A percentile compares a stretch with the other conserved stretches of the same genome.
These are phyloP conservation scores for Andrographis paniculata DNA, from an alignment of 305 asterid species.

Conservation along the genomic window DNA sequence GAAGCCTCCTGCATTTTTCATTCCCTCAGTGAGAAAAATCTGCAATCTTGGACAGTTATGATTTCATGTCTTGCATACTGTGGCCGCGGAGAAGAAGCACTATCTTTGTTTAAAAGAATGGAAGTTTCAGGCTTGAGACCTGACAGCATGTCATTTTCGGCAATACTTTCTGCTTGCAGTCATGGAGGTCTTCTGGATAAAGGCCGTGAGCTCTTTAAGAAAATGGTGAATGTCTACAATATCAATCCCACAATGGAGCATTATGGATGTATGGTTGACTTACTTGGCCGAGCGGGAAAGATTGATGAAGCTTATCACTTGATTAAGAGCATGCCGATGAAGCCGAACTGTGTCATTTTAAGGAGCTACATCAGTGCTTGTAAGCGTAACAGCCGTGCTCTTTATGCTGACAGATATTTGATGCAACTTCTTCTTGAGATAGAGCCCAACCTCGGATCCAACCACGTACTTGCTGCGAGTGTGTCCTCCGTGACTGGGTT, in stretches of 20 bases:
- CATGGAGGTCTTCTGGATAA: conserved; percentile 44
- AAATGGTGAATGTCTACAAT: conserved; percentile 37
- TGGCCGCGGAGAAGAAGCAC: conserved; percentile 46
- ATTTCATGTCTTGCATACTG: conserved; percentile 51
- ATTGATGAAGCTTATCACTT: conserved; percentile 50
- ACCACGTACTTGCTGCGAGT: conserved; percentile 51
- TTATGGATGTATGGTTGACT: conserved; percentile 64
- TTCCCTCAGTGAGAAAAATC: conserved; percentile 30
- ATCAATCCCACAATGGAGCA: conserved; percentile 63
- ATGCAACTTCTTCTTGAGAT: conserved; percentile 33
- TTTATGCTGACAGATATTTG: conserved; percentile 27
- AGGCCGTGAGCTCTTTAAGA: conserved; percentile 35
- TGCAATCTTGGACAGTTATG: conserved; percentile 60
- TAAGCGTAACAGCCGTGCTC: conserved; percentile 29
- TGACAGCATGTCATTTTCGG: conserved; percentile 46
- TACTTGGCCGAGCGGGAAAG: conserved; percentile 54
- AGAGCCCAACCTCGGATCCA: conserved; percentile 51
- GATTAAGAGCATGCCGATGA: conserved; percentile 48
- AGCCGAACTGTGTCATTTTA: conserved; percentile 51
- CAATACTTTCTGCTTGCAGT: conserved; percentile 57
- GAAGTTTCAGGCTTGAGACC: conserved; percentile 45
- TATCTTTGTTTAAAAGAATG: conserved; percentile 46
- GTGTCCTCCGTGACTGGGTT: conserved; percentile 22
- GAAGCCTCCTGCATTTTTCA: conserved; percentile 45
- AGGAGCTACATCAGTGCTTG: conserved; percentile 70